phyloP scores from a whole-genome alignment of 257 asterid species.

The Nicotiana sylvestris region DNA sequence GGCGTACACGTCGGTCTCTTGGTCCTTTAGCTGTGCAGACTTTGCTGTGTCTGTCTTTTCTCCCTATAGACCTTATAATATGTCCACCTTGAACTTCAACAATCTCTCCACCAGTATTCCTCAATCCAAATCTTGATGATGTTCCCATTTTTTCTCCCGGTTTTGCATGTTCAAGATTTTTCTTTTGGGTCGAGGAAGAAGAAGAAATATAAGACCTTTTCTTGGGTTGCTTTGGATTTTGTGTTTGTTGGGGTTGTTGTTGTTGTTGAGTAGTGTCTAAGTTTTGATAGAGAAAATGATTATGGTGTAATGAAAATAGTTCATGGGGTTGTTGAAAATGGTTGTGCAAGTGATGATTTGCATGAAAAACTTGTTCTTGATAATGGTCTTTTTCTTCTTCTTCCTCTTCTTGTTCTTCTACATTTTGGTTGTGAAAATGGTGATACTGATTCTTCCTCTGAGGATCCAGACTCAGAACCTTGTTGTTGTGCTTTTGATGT shows the following conservation, averaged over 20 bases:
- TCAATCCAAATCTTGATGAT: constrained; percentile 44
- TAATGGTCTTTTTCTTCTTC: constrained; percentile 23
- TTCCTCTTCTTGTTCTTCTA: constrained; percentile 13
- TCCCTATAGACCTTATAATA: constrained; percentile 88
- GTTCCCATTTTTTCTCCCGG: constrained; percentile 47
- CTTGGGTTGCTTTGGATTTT: constrained; percentile 28
- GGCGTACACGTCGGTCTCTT: constrained; percentile 92
- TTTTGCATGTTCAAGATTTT: constrained; percentile 57
- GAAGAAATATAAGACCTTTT: constrained; percentile 42
- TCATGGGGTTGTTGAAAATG: constrained; percentile 8
- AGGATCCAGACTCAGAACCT: constrained; percentile 91
- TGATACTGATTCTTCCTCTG: constrained; percentile 42
- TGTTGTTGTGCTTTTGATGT: constrained; percentile 20
- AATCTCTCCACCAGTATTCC: constrained; percentile 54
- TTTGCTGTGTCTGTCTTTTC: constrained; percentile 97
- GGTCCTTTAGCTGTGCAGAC: constrained; percentile 99
- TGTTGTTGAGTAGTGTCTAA: background rate
- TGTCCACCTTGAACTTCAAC: constrained; percentile 98
- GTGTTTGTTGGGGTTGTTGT: background rate
- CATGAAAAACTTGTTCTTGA: constrained; percentile 21
- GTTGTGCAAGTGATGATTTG: background rate
- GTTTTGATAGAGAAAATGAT: constrained; percentile 18
- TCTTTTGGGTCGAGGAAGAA: constrained; percentile 12
- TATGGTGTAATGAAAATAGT: background rate
- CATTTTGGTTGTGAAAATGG: constrained; percentile 29